Evolutionary conservation across 2,329 filamentous ascomycete species (phyloP), one percentile per base, ranked within the genome.

Genomic region (Fusarium sp.): DNA sequence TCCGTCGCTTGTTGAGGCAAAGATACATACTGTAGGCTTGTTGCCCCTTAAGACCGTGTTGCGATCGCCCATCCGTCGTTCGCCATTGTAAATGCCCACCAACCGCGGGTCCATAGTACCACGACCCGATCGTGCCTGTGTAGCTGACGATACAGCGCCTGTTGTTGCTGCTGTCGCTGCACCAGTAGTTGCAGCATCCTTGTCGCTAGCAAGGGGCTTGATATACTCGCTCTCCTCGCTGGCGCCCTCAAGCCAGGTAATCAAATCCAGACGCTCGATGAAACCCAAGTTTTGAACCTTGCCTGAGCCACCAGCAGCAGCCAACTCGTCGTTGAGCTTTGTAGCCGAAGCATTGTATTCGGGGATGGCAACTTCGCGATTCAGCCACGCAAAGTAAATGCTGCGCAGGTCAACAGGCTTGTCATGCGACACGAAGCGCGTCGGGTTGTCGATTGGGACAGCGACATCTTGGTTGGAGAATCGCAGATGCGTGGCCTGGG

Each of bases 361-460:
- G 13, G 92, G 92, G 70, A 97, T 94, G 55, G 91, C 89, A 56
- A 91, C 89, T 82, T 98, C 95, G 78, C 94, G 93, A 81, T 97
- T 96, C 75, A 92, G 85, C 93, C 94, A 99, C 56, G 94, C 94
- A 77, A 98, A 97, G 83, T 95, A 97, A 80, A 97, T 95, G 78
- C 92, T 96, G 76, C 96, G 93, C 71, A 99, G 84, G 77, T 97
- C 93, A 74, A 97, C 90, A 6, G 91, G 85, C 56, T 87, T 85
- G 73, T 87, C 87, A 60, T 88, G 87, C n/a, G 93, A 94, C 63
- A 92, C 86, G 82, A 98, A 98, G 73, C 96, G 93, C 71, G 96
- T 99, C 11, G 90, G 85, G 15, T 87, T 85, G 50, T 87, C 88
- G 69, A 97, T 87, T 2, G 90, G 84, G 60, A 96, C 85, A 7